Evolutionary conservation across 2,329 filamentous ascomycete species (phyloP).

Genomic region (Drechslerella coelobrocha): DNA sequence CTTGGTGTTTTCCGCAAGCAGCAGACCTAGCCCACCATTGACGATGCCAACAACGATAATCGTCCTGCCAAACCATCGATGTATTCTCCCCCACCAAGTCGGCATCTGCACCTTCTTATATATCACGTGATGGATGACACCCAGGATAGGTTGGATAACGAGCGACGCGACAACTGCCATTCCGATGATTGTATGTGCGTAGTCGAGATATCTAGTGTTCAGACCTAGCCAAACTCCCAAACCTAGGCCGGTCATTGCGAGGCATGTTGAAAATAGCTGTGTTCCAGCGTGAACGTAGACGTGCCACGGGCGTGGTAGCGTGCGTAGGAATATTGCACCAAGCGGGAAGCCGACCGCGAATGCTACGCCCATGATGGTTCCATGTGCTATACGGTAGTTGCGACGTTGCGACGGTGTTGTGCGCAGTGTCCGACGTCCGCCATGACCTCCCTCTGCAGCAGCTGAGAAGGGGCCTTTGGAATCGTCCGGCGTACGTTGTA

Average conservation of each 20-base stretch:
- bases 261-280: constrained; percentile 65
- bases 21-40: constrained; percentile 70
- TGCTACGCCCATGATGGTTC: constrained; percentile 66
- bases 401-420: constrained; percentile 37
- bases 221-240: constrained; percentile 61
- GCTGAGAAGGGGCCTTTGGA: constrained; percentile 26
- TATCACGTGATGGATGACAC: constrained; percentile 66
- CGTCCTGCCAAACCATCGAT: constrained; percentile 69
- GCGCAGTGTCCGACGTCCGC: constrained; percentile 35
- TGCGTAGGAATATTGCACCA: constrained; percentile 67
- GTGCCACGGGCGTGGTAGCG: constrained; percentile 62
- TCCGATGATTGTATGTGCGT: constrained; percentile 66
- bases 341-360: constrained; percentile 68
- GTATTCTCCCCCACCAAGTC: constrained; percentile 64
- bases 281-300: constrained; percentile 63
- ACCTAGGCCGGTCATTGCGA: constrained; percentile 68
- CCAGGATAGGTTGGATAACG: constrained; percentile 67
- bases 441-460: constrained; percentile 30
- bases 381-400: constrained; percentile 39
- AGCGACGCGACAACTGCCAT: constrained; percentile 65
- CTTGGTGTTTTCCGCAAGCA: constrained; percentile 60
- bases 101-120: constrained; percentile 63
- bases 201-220: constrained; percentile 59
- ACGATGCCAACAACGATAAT: constrained; percentile 68
- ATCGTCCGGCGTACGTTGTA: not conserved